Percentiles rank a stretch among this genome's conserved stretches.
phyloP scores from a whole-genome alignment of 148 eudicot species.

The Fagopyrum esculentum region DNA sequence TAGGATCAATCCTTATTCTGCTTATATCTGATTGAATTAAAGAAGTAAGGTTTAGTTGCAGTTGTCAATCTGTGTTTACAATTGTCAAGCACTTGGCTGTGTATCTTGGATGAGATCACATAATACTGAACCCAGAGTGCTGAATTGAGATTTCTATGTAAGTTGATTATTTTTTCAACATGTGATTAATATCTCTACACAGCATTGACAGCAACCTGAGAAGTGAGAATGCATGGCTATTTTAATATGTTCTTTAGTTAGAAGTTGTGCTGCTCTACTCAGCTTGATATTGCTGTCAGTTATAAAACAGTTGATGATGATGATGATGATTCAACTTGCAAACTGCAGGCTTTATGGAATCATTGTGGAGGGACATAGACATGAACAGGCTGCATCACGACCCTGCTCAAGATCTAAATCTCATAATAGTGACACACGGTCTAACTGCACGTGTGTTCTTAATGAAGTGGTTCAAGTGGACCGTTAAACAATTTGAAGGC shows the following conservation, averaged over 20 bases:
- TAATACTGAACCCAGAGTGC: not conserved
- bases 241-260: too few relatives aligned
- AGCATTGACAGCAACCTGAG: not conserved
- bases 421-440: conserved; percentile 74
- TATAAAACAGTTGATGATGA: not conserved
- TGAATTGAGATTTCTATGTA: not conserved
- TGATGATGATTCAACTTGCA: not conserved
- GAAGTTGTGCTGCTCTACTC: too few relatives aligned
- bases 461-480: conserved; percentile 97
- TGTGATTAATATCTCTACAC: not conserved
- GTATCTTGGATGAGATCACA: too few relatives aligned
- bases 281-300: too few relatives aligned
- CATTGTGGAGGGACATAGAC: conserved; percentile 96
- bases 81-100: too few relatives aligned
- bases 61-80: not conserved
- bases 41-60: not conserved
- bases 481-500: conserved; percentile 71
- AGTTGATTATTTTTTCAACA: not conserved
- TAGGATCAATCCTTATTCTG: not conserved
- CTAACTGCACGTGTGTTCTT: conserved; percentile 65
- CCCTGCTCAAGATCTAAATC: conserved; percentile 52
- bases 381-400: conserved; percentile 55
- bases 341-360: conserved; percentile 79
- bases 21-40: not conserved
- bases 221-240: too few relatives aligned